Conservation (phyloP, 1,284 basidiomycete species). For the Porogramme epimiltina region DNA sequence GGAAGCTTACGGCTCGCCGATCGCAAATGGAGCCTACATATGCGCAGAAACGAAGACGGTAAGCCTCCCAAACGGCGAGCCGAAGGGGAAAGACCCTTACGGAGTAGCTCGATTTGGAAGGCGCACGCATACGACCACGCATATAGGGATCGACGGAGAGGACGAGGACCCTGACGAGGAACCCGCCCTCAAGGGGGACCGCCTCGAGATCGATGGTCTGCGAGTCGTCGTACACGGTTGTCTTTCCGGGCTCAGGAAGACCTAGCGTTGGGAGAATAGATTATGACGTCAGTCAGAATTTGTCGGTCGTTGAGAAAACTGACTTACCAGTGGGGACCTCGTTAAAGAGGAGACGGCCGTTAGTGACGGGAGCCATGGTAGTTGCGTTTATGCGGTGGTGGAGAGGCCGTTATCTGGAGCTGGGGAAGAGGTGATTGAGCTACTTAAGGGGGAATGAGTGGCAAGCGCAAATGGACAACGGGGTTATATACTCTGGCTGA, state of each 20-base stretch:
- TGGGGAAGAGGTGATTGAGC: no score
- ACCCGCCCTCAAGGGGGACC: conserved; percentile 50
- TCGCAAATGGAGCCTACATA: conserved; percentile 30
- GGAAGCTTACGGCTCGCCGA: conserved; percentile 43
- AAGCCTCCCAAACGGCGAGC: background rate
- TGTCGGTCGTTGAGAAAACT: background rate
- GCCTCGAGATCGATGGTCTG: conserved; percentile 51
- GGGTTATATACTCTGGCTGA: no score
- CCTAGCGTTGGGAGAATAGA: background rate
- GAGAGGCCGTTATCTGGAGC: no score
- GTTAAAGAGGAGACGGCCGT: conserved; percentile 17
- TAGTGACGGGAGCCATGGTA: conserved; percentile 13
- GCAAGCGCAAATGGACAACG: no score
- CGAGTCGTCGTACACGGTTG: conserved; percentile 46
- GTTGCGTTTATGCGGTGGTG: no score
- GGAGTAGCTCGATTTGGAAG: conserved; percentile 1
- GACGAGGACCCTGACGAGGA: conserved; percentile 50
- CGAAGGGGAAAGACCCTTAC: background rate
- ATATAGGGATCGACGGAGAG: conserved; percentile 54
- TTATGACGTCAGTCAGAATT: background rate
- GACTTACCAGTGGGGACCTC: conserved; percentile 12
- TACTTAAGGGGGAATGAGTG: no score
- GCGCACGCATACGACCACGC: conserved; percentile 37
- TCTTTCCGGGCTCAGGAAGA: conserved; percentile 44
- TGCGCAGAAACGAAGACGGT: no score